Conservation (phyloP, 768 basidiomycete species). For the Hypholoma sublateritium region DNA sequence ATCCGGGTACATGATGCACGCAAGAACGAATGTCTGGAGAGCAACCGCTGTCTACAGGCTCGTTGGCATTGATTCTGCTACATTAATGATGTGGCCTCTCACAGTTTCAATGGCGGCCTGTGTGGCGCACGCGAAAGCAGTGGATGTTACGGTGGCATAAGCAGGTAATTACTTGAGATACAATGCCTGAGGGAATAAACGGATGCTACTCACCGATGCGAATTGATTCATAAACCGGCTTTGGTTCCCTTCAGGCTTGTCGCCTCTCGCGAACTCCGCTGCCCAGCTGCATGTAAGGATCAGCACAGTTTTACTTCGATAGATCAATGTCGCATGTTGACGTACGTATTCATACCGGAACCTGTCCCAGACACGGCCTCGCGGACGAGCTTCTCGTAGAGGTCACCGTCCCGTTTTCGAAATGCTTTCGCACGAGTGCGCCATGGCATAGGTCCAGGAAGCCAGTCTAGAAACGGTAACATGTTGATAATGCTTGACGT, state of each 20-base stretch:
- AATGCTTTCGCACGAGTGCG: not conserved
- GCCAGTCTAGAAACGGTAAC: not conserved
- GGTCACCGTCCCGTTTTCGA: not conserved
- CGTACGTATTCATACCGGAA: not conserved
- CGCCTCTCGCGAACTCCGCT: not conserved
- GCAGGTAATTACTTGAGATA: too few species aligned
- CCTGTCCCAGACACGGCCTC: not conserved
- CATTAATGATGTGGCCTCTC: not conserved
- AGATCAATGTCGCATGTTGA: not conserved
- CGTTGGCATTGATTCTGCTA: too few species aligned
- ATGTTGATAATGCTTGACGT: not conserved
- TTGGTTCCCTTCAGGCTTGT: not conserved
- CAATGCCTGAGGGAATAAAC: not conserved
- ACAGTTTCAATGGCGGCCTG: slow-evolving; percentile 1
- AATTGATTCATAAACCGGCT: not conserved
- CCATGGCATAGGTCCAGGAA: not conserved
- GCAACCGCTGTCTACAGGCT: not conserved
- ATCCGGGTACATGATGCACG: not conserved
- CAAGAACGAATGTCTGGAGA: not conserved
- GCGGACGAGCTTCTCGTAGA: not conserved
- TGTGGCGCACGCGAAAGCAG: not conserved
- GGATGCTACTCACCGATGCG: not conserved
- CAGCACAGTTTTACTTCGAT: not conserved
- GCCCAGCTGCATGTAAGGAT: not conserved
- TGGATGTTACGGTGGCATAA: too few species aligned